Percentiles rank a stretch among this genome's conserved stretches.
phyloP scores from a whole-genome alignment of 2,329 filamentous ascomycete species.

The Colletotrichum tamarilloi region DNA sequence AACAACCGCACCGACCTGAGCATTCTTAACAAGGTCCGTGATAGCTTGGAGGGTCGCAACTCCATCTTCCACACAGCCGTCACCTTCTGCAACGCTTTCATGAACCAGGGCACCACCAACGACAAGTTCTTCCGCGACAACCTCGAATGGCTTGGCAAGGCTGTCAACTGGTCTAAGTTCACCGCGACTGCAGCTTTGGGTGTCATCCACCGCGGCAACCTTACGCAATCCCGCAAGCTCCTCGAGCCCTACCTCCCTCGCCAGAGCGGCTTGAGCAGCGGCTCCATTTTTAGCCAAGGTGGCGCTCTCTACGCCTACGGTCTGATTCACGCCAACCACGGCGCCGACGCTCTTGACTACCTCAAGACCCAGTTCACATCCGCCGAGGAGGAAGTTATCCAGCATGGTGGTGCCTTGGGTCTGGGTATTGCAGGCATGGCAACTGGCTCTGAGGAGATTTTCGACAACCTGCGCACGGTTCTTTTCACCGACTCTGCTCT shows the following conservation, averaged over 20 bases:
- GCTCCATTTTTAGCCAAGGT: conserved; percentile 95
- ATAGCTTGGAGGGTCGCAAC: conserved; percentile 94
- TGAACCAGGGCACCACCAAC: conserved; percentile 98
- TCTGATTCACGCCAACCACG: conserved; percentile 97
- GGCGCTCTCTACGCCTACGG: conserved; percentile 96
- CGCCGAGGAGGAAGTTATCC: conserved; percentile 90
- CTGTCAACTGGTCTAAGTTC: conserved; percentile 99
- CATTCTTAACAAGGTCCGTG: conserved; percentile 95
- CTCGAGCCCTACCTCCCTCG: conserved; percentile 94
- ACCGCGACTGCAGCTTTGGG: conserved; percentile 95
- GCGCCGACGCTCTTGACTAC: conserved; percentile 87
- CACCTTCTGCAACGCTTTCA: conserved; percentile 97
- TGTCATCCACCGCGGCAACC: conserved; percentile 95
- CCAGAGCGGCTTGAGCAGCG: conserved; percentile 76
- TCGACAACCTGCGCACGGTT: conserved; percentile 89
- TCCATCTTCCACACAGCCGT: conserved; percentile 99
- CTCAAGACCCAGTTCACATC: conserved; percentile 79
- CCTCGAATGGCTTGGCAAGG: conserved; percentile 96
- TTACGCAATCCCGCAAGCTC: conserved; percentile 92
- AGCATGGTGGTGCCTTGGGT: conserved; percentile 94
- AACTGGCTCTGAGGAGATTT: conserved; percentile 89
- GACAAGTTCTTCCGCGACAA: conserved; percentile 99
- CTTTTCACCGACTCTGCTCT: conserved; percentile 94
- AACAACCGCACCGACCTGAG: conserved; percentile 93
- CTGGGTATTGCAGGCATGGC: conserved; percentile 98